phyloP scores from a whole-genome alignment of 306 rosid species.

The Sophora flavescens region DNA sequence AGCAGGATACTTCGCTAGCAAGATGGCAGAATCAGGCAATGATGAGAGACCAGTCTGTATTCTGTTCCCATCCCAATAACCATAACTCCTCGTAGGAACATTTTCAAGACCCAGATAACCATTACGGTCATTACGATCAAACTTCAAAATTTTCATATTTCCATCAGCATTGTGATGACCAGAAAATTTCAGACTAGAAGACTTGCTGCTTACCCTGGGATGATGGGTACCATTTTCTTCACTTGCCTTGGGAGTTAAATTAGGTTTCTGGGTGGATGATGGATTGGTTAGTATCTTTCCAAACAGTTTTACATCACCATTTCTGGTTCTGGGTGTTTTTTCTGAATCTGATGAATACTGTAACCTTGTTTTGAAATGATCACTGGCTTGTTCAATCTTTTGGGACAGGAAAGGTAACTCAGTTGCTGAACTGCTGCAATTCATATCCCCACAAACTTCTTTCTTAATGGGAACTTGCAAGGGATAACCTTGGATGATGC shows the following conservation, averaged over 20 bases:
- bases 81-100: conserved; percentile 64
- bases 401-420: conserved; percentile 63
- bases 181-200: conserved; percentile 55
- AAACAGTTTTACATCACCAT: conserved; percentile 92
- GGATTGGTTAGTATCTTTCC: conserved; percentile 85
- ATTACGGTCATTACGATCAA: conserved; percentile 51
- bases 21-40: conserved; percentile 77
- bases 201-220: conserved; percentile 57
- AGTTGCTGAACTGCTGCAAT: conserved; percentile 50
- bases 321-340: conserved; percentile 67
- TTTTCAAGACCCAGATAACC: conserved; percentile 67
- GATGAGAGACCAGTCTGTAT: conserved; percentile 67
- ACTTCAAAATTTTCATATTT: conserved; percentile 62
- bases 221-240: conserved; percentile 57
- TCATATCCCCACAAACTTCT: conserved; percentile 61
- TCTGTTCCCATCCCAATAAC: conserved; percentile 82
- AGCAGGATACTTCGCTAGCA: conserved; percentile 89
- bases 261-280: conserved; percentile 58
- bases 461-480: conserved; percentile 52
- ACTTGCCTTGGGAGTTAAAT: conserved; percentile 52
- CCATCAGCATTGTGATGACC: conserved; percentile 64
- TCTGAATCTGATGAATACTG: conserved; percentile 65
- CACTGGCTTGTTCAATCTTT: conserved; percentile 51
- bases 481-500: conserved; percentile 64
- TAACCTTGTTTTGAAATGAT: conserved; percentile 45